A percentile compares a stretch with the other conserved stretches of the same genome.
Conservation (phyloP, 495 filamentous ascomycete species). For the Daldinia bambusicola region DNA sequence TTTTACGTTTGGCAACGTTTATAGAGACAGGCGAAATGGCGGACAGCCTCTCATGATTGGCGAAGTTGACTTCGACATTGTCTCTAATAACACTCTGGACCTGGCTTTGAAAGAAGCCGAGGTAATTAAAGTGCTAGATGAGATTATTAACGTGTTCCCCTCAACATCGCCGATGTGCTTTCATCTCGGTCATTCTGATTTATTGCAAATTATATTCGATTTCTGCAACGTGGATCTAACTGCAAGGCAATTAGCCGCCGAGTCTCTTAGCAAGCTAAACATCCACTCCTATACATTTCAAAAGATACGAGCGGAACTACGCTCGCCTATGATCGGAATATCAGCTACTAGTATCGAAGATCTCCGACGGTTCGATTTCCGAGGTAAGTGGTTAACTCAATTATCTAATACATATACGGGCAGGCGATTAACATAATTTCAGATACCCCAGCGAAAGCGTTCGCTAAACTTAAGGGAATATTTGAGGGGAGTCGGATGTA, state of each 20-base stretch:
- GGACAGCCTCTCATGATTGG: conserved; percentile 84
- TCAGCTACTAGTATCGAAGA: conserved; percentile 93
- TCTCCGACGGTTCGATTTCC: conserved; percentile 87
- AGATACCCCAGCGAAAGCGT: conserved; percentile 79
- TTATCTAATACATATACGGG: not conserved
- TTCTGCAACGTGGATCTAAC: conserved; percentile 79
- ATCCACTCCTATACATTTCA: conserved; percentile 83
- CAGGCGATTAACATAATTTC: conserved; percentile 27
- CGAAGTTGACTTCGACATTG: conserved; percentile 96
- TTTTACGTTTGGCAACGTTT: conserved; percentile 90
- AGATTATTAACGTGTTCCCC: conserved; percentile 86
- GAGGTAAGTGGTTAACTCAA: conserved; percentile 63
- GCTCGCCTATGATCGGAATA: conserved; percentile 80
- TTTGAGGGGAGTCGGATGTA: conserved; percentile 76
- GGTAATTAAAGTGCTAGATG: conserved; percentile 92
- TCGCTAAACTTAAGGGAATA: conserved; percentile 73
- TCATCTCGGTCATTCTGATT: conserved; percentile 87
- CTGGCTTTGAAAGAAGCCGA: conserved; percentile 94
- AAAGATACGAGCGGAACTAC: conserved; percentile 84
- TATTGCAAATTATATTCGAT: conserved; percentile 86
- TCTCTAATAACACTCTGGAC: conserved; percentile 80
- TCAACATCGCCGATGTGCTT: conserved; percentile 85
- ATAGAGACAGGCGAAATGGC: conserved; percentile 75
- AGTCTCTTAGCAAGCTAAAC: conserved; percentile 88
- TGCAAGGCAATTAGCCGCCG: conserved; percentile 77